phyloP scores from a whole-genome alignment of 768 basidiomycete genomes.

The Chalciporus sphaerocephalus region DNA sequence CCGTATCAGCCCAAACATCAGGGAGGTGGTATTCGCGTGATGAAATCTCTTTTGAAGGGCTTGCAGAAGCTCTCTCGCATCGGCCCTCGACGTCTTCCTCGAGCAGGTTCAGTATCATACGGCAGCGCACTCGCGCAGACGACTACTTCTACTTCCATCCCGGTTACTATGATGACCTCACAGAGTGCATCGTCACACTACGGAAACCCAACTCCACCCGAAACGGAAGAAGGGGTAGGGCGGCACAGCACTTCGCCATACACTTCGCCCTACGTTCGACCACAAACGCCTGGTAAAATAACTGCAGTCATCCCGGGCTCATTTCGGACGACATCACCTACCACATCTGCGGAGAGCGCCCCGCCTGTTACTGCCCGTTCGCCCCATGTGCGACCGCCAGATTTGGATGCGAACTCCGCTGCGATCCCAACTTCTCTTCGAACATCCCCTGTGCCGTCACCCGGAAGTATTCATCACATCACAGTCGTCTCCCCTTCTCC shows the following conservation, averaged over 20 bases:
- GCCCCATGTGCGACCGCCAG: neutral
- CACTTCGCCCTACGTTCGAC: constrained; percentile 14
- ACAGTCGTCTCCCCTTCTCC: constrained; percentile 17
- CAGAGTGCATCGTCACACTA: constrained; percentile 14
- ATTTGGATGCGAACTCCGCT: neutral
- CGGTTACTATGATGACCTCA: neutral
- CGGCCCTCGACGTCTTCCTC: constrained; percentile 7
- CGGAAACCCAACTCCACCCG: constrained; percentile 9
- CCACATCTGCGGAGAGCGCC: neutral
- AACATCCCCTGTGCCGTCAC: constrained; percentile 4
- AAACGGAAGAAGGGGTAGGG: constrained; percentile 24
- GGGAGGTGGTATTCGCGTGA: constrained; percentile 13
- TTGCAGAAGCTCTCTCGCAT: constrained; percentile 29
- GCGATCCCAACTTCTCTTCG: neutral
- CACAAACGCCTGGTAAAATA: neutral
- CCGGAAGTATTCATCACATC: constrained; percentile 5
- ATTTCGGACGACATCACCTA: constrained; percentile 2
- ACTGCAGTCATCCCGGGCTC: constrained; percentile 1
- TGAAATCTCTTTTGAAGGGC: constrained; percentile 32
- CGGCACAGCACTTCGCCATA: constrained; percentile 16
- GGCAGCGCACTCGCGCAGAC: constrained; percentile 1
- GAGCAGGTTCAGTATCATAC: neutral
- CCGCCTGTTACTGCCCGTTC: neutral
- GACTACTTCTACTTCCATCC: constrained; percentile 2
- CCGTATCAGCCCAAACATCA: constrained; percentile 9